These are phyloP conservation scores for Diplodia seriata DNA, from an alignment of 2,329 filamentous ascomycete species.

Conservation along the genomic window DNA sequence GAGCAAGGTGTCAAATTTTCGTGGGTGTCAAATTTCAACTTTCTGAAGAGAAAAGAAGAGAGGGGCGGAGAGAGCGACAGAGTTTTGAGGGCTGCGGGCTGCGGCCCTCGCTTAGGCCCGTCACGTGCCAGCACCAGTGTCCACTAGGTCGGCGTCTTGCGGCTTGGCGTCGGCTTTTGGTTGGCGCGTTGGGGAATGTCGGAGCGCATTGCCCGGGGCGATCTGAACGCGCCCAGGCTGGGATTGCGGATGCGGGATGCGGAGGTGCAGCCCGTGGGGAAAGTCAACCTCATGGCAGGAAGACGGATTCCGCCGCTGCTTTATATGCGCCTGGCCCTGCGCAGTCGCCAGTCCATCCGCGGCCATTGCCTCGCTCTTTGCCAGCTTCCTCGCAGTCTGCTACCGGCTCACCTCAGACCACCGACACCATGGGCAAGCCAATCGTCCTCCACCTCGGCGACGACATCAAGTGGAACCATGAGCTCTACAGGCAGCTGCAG, in stretches of 20 bases:
- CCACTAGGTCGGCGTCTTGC: not conserved
- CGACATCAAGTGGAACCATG: slow-evolving; percentile 55
- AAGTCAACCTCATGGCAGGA: slow-evolving; percentile 15
- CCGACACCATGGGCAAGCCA: slow-evolving; percentile 40
- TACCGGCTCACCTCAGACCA: not conserved
- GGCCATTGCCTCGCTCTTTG: not conserved
- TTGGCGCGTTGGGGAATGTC: slow-evolving; percentile 20
- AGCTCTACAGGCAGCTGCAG: slow-evolving; percentile 48
- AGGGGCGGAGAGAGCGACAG: slow-evolving; percentile 32
- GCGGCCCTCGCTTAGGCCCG: slow-evolving; percentile 6
- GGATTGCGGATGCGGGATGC: not conserved
- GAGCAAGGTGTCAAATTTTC: slow-evolving; percentile 45
- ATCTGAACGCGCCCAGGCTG: not conserved
- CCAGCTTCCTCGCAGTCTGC: not conserved
- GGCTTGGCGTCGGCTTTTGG: slow-evolving; percentile 28
- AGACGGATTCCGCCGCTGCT: slow-evolving; percentile 22
- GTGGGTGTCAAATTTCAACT: slow-evolving; percentile 59
- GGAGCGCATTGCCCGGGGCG: slow-evolving; percentile 23
- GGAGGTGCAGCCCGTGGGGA: slow-evolving; percentile 30
- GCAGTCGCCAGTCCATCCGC: not conserved
- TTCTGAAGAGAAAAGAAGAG: slow-evolving; percentile 56
- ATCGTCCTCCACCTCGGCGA: slow-evolving; percentile 54
- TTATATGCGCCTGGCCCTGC: not conserved
- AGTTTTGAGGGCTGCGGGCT: slow-evolving; percentile 12
- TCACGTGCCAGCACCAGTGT: not conserved